phyloP scores from a whole-genome alignment of 75 land plant genomes.

The Pinus taeda region DNA sequence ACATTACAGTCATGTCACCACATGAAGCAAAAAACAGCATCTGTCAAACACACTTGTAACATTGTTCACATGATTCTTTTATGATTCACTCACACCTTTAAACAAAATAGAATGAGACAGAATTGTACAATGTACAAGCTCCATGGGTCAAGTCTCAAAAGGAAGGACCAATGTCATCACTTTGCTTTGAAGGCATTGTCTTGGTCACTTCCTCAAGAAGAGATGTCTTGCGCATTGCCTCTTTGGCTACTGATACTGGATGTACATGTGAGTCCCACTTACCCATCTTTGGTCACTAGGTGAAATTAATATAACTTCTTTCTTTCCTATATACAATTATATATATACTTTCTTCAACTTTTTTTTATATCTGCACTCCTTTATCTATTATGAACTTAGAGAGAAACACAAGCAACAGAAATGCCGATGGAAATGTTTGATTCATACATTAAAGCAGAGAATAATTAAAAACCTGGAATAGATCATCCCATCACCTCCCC shows the following conservation, averaged over 20 bases:
- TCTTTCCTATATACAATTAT: too few relatives aligned
- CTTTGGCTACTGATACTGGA: too few relatives aligned
- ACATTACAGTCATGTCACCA: not conserved
- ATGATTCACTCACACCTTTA: too few relatives aligned
- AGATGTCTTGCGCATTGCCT: too few relatives aligned
- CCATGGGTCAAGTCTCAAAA: not conserved
- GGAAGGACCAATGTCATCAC: not conserved
- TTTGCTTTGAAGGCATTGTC: too few relatives aligned
- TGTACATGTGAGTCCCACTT: too few relatives aligned
- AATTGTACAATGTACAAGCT: not conserved
- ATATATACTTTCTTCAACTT: not conserved
- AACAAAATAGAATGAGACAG: not conserved
- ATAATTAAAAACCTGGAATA: constrained; percentile 71
- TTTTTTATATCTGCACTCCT: not conserved
- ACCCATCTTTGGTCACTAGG: too few relatives aligned
- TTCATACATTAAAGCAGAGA: not conserved
- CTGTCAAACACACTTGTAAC: not conserved
- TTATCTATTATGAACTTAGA: not conserved
- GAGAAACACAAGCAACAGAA: not conserved
- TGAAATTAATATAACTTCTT: too few relatives aligned
- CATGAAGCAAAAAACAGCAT: not conserved
- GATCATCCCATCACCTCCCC: constrained; percentile 96
- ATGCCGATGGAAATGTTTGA: not conserved
- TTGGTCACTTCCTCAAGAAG: too few relatives aligned
- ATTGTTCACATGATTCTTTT: too few relatives aligned